These are phyloP conservation scores for Fusarium sp. DNA, from an alignment of 2,329 filamentous ascomycete species.

Conservation along the genomic window DNA sequence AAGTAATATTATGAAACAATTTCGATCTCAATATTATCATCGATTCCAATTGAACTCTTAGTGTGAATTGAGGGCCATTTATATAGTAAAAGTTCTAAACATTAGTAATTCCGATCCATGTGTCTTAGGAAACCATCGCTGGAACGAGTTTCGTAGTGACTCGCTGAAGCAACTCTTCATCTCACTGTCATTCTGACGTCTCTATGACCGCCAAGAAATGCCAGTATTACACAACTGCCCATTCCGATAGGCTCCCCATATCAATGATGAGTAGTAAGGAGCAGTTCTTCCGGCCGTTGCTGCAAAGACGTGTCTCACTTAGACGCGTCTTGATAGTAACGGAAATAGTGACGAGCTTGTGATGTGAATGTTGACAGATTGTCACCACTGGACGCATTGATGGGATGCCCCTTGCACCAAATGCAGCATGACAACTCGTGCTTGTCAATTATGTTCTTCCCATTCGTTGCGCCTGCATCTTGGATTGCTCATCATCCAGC, in stretches of 20 bases:
- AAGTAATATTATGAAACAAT: background rate
- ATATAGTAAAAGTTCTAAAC: no score
- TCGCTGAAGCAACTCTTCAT: background rate
- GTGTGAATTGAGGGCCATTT: no score
- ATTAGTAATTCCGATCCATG: background rate
- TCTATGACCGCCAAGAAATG: background rate
- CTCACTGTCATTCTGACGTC: constrained; percentile 26
- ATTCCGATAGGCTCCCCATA: background rate
- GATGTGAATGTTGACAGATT: constrained; percentile 8
- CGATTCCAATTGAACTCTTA: background rate
- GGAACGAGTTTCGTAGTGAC: background rate
- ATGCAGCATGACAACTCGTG: background rate
- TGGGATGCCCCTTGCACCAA: background rate
- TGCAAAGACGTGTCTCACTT: background rate
- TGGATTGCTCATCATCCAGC: background rate
- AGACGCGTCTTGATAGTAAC: background rate
- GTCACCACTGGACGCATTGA: background rate
- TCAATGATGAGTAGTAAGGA: constrained; percentile 10
- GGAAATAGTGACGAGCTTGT: constrained; percentile 24
- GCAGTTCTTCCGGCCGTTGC: background rate
- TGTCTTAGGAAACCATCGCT: background rate
- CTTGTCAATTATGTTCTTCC: background rate
- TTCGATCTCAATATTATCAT: background rate
- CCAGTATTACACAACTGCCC: background rate
- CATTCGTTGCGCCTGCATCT: background rate